These are phyloP conservation scores for Trebouxia sp. DNA, from an alignment of 139 green algal species.

Conservation along the genomic window DNA sequence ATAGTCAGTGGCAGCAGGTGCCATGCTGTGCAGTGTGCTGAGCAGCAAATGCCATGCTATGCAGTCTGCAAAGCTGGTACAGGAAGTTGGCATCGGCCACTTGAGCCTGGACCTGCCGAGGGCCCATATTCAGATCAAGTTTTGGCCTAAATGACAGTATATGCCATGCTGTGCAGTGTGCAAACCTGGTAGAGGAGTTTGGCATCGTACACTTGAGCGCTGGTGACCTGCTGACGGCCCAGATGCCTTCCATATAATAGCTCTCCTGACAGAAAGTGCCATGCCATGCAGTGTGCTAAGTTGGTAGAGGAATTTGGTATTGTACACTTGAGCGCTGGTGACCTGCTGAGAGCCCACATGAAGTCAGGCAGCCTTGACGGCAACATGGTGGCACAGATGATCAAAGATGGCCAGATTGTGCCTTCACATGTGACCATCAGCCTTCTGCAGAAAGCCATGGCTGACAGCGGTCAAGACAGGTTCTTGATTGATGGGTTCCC, in stretches of 20 bases:
- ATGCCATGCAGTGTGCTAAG: slow-evolving; percentile 68
- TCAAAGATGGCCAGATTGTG: slow-evolving; percentile 92
- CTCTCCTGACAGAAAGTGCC: too few species aligned
- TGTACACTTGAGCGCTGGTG: slow-evolving; percentile 88
- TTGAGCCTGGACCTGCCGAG: slow-evolving; percentile 90
- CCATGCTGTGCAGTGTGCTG: not conserved
- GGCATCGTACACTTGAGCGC: slow-evolving; percentile 85
- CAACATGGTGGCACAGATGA: slow-evolving; percentile 92
- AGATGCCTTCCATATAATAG: too few species aligned
- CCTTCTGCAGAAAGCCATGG: slow-evolving; percentile 89
- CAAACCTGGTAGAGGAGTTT: slow-evolving; percentile 64
- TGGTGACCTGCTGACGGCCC: slow-evolving; percentile 88
- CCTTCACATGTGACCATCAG: slow-evolving; percentile 79
- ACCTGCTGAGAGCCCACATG: slow-evolving; percentile 91
- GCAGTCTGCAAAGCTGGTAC: slow-evolving; percentile 33
- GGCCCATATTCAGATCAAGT: too few species aligned
- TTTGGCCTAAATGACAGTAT: too few species aligned
- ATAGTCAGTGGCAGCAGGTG: too few species aligned
- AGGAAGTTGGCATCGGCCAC: slow-evolving; percentile 83
- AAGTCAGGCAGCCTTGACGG: slow-evolving; percentile 83
- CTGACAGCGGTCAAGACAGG: slow-evolving; percentile 57
- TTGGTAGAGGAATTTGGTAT: slow-evolving; percentile 84
- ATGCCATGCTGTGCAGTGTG: not conserved
- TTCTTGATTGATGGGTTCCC: slow-evolving; percentile 97
- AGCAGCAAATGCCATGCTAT: not conserved